Evolutionary conservation across 1,284 basidiomycete species (phyloP), one percentile per base, ranked within the genome.

Genomic region (Malassezia yamatoensis): DNA sequence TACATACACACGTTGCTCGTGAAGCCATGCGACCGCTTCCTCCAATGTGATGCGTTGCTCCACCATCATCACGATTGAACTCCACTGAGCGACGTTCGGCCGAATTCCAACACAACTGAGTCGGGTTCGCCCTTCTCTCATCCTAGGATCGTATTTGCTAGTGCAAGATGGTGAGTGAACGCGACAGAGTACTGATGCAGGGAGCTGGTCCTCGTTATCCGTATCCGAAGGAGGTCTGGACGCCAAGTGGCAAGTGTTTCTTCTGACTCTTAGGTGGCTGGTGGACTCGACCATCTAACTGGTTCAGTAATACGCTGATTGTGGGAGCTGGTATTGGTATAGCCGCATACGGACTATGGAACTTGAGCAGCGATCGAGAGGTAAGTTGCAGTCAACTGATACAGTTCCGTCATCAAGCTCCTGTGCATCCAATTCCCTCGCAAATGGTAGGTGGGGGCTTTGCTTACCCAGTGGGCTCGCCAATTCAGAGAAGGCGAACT

Each of bases 151-250:
- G 34, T 34, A 37, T 37, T 47, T 47, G 47, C 46, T 11, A n/a
- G 15, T 39, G 47, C 15, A 37, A 18, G n/a, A 54, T 54, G 52
- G 52, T 54, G 33, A 38, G 52, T 54, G 9, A 29, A 29, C n/a
- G 6, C 12, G 21, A 29, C 44, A 21, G 41, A 7, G 15, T 5
- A 29, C 52, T 54, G 24, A 54, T 43, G 44, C 53, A 70, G 65
- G 75, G 74, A 61, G 76, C 72, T 59, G 75, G 76, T 55, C 73
- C 74, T 62, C 79, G 78, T 61, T 81, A 78, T 70, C 79, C 80
- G 50, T 81, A 78, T 74, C 80, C 80, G 32, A 81, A 80, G 74
- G 79, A 80, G 68, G 80, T 81, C 58, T 81, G 79, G 79, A 76
- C 77, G 44, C 80, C 80, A 49, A 71, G 77, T 59, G 51, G 63